phyloP scores from a whole-genome alignment of 2,329 filamentous ascomycete species.

The Hypocrella siamensis region DNA sequence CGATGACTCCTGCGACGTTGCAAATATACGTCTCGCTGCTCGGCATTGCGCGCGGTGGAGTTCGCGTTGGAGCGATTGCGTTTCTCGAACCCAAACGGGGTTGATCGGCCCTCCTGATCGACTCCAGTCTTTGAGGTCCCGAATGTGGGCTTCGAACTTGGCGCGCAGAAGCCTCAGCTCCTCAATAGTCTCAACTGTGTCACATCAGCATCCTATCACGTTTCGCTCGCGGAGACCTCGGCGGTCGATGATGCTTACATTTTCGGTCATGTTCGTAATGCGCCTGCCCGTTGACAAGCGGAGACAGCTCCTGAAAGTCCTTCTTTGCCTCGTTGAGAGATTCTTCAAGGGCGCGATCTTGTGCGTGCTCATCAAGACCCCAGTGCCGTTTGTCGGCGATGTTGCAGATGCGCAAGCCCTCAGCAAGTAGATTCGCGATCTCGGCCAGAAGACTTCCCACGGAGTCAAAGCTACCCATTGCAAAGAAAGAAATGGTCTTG shows the following conservation, averaged over 20 bases:
- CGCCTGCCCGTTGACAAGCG: slow-evolving; percentile 36
- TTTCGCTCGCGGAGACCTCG: no score
- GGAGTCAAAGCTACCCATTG: slow-evolving; percentile 28
- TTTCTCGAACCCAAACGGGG: slow-evolving; percentile 38
- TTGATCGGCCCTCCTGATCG: slow-evolving; percentile 38
- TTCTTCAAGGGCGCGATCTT: slow-evolving; percentile 36
- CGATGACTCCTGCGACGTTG: slow-evolving; percentile 29
- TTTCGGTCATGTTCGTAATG: slow-evolving; percentile 43
- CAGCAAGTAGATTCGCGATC: slow-evolving; percentile 37
- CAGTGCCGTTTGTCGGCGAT: slow-evolving; percentile 43
- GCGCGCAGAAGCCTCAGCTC: slow-evolving; percentile 30
- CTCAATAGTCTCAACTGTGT: slow-evolving; percentile 32
- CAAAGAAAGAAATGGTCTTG: slow-evolving; percentile 5
- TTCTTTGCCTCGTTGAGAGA: slow-evolving; percentile 43
- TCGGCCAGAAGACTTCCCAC: slow-evolving; percentile 42
- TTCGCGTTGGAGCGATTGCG: slow-evolving; percentile 28
- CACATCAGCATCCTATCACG: not conserved
- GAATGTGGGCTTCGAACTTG: slow-evolving; percentile 30
- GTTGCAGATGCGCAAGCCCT: slow-evolving; percentile 36
- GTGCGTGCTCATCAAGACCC: slow-evolving; percentile 44
- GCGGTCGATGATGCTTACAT: slow-evolving; percentile 20
- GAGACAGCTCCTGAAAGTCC: slow-evolving; percentile 42
- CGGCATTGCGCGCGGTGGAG: slow-evolving; percentile 43
- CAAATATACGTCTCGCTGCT: slow-evolving; percentile 39
- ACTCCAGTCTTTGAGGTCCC: slow-evolving; percentile 38